phyloP scores from a whole-genome alignment of 768 basidiomycete species.

The Lactifluus volemus region DNA sequence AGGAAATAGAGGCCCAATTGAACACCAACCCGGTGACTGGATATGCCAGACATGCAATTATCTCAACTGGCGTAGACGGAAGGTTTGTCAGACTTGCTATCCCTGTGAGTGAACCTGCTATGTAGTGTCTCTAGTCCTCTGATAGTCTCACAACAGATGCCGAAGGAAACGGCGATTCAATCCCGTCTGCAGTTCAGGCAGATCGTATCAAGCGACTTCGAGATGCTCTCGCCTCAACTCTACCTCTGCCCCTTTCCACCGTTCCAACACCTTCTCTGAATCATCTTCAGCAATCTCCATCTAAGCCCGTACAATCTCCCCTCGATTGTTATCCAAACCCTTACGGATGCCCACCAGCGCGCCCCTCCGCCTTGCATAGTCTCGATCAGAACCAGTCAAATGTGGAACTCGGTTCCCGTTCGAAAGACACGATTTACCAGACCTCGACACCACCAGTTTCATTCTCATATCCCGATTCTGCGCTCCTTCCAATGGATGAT shows the following conservation, averaged over 20 bases:
- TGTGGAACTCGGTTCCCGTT: slow-evolving; percentile 40
- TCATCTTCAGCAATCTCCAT: neutral
- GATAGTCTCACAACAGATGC: slow-evolving; percentile 42
- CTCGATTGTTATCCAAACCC: neutral
- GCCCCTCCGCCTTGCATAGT: neutral
- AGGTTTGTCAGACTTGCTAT: slow-evolving; percentile 84
- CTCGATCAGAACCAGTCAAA: slow-evolving; percentile 21
- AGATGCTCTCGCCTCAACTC: slow-evolving; percentile 41
- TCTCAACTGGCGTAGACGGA: slow-evolving; percentile 78
- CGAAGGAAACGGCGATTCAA: slow-evolving; percentile 82
- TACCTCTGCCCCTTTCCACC: slow-evolving; percentile 3
- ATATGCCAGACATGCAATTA: slow-evolving; percentile 80
- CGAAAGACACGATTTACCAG: slow-evolving; percentile 57
- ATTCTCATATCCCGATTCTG: slow-evolving; percentile 26
- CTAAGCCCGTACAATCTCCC: neutral
- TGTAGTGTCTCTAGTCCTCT: slow-evolving; percentile 7
- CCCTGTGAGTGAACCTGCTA: slow-evolving; percentile 48
- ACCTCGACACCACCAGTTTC: slow-evolving; percentile 42
- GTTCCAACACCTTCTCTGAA: neutral
- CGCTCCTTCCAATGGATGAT: slow-evolving; percentile 20
- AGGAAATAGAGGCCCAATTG: slow-evolving; percentile 80
- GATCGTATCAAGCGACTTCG: slow-evolving; percentile 77
- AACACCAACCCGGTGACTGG: slow-evolving; percentile 55
- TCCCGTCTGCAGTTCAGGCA: slow-evolving; percentile 76
- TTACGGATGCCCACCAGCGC: neutral